Conservation (phyloP, 768 basidiomycete genomes). For the Tremella yokohamensis region DNA sequence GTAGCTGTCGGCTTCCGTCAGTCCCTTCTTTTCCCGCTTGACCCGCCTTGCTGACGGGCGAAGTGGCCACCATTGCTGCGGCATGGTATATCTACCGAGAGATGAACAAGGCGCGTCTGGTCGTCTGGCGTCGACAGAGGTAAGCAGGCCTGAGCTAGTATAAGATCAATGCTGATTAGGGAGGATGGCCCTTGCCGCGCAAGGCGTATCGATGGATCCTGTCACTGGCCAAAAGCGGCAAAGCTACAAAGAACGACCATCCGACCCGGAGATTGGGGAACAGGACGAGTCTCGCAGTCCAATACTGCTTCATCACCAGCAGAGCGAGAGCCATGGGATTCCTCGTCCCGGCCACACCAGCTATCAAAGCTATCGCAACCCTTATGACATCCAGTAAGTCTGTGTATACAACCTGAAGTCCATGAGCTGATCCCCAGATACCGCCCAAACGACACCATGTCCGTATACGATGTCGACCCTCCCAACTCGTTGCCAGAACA, state of each 20-base stretch:
- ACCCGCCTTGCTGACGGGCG: slow-evolving; percentile 3
- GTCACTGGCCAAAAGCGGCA: slow-evolving; percentile 2
- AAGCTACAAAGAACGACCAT: slow-evolving; percentile 20
- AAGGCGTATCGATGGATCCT: slow-evolving; percentile 21
- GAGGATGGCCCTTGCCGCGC: slow-evolving; percentile 33
- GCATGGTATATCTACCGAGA: slow-evolving; percentile 60
- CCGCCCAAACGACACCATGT: slow-evolving; percentile 26
- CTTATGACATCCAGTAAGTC: slow-evolving; percentile 38
- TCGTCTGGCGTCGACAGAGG: slow-evolving; percentile 45
- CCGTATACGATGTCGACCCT: slow-evolving; percentile 30
- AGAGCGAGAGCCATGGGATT: too few relatives aligned
- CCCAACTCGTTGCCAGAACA: slow-evolving; percentile 4
- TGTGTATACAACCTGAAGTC: background rate
- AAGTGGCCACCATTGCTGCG: slow-evolving; percentile 51
- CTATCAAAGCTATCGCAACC: slow-evolving; percentile 27
- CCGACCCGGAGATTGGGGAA: slow-evolving; percentile 10
- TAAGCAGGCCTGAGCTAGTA: slow-evolving; percentile 13
- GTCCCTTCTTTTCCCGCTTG: slow-evolving; percentile 6
- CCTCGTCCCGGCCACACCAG: slow-evolving; percentile 1
- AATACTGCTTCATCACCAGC: slow-evolving; percentile 5
- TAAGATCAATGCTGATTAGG: background rate
- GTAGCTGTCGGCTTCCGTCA: slow-evolving; percentile 60
- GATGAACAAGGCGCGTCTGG: slow-evolving; percentile 44
- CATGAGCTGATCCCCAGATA: slow-evolving; percentile 17
- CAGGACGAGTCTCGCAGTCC: slow-evolving; percentile 34